phyloP scores from a whole-genome alignment of 2,329 filamentous ascomycete genomes.

The Colletotrichum cordylinicola region DNA sequence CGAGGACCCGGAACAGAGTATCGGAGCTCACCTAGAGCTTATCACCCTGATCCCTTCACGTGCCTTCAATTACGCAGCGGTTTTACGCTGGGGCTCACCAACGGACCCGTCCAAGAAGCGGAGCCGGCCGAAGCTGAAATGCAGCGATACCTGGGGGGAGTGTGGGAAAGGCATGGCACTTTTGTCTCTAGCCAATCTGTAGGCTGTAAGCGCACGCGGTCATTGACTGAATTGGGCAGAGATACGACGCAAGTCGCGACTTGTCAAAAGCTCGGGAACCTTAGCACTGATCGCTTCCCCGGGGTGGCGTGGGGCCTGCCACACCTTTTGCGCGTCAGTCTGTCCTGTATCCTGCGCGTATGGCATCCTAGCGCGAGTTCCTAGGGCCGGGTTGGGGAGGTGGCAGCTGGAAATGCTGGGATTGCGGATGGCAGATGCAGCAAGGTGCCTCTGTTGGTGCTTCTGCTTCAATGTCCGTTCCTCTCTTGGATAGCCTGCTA shows the following conservation, averaged over 20 bases:
- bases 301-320: conserved; percentile 1
- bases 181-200: conserved; percentile 2
- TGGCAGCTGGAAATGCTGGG: background rate
- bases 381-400: background rate
- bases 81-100: background rate
- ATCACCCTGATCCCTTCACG: background rate
- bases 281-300: conserved; percentile 1
- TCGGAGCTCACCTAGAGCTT: conserved; percentile 12
- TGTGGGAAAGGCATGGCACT: conserved; percentile 1
- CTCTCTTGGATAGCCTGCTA: background rate
- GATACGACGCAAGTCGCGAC: conserved; percentile 5
- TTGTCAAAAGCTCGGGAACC: background rate
- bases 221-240: conserved; percentile 18
- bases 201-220: conserved; percentile 5
- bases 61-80: background rate
- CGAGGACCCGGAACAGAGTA: background rate
- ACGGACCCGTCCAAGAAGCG: background rate
- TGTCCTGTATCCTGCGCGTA: background rate
- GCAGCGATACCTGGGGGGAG: background rate
- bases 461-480: background rate
- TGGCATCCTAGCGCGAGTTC: background rate
- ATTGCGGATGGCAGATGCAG: background rate
- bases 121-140: conserved; percentile 21
- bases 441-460: background rate
- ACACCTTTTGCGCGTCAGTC: background rate